These are phyloP conservation scores for Venturia effusa DNA, from an alignment of 2,329 filamentous ascomycete genomes.

Conservation along the genomic window DNA sequence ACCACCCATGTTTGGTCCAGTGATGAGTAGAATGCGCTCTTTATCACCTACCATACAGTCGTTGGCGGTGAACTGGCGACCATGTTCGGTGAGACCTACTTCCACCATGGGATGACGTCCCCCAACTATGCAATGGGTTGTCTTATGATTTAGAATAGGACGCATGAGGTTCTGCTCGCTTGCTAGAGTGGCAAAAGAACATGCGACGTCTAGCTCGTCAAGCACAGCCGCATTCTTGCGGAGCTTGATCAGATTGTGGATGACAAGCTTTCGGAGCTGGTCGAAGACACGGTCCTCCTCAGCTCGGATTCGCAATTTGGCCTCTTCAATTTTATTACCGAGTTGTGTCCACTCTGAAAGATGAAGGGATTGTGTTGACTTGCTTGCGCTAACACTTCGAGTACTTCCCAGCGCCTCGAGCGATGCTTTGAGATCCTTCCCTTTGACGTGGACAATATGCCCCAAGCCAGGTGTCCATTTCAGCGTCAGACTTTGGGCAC, in stretches of 20 bases:
- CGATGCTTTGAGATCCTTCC: slow-evolving; percentile 51
- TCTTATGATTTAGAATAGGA: slow-evolving; percentile 55
- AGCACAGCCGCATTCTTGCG: slow-evolving; percentile 84
- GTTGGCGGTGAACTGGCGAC: slow-evolving; percentile 72
- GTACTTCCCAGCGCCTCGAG: slow-evolving; percentile 33
- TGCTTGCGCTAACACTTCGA: slow-evolving; percentile 62
- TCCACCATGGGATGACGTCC: slow-evolving; percentile 92
- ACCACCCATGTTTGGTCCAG: slow-evolving; percentile 94
- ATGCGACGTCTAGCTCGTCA: slow-evolving; percentile 84
- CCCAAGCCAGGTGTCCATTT: slow-evolving; percentile 81
- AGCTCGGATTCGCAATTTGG: slow-evolving; percentile 63
- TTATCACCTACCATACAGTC: slow-evolving; percentile 72
- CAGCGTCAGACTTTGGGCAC: slow-evolving; percentile 57
- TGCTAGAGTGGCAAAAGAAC: slow-evolving; percentile 74
- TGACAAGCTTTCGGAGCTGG: slow-evolving; percentile 61
- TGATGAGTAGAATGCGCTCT: slow-evolving; percentile 52
- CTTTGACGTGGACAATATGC: slow-evolving; percentile 83
- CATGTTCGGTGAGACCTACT: slow-evolving; percentile 65
- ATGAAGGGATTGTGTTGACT: slow-evolving; percentile 76
- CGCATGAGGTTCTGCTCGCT: slow-evolving; percentile 61
- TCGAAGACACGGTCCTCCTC: slow-evolving; percentile 79
- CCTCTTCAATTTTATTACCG: slow-evolving; percentile 68
- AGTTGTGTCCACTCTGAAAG: slow-evolving; percentile 73
- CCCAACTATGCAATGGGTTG: slow-evolving; percentile 64
- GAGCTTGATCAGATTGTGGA: slow-evolving; percentile 72